Evolutionary conservation across 371 early-diverging fungal genomes (phyloP), one percentile per base, ranked within the genome.

Genomic region (Circinella umbellata): DNA sequence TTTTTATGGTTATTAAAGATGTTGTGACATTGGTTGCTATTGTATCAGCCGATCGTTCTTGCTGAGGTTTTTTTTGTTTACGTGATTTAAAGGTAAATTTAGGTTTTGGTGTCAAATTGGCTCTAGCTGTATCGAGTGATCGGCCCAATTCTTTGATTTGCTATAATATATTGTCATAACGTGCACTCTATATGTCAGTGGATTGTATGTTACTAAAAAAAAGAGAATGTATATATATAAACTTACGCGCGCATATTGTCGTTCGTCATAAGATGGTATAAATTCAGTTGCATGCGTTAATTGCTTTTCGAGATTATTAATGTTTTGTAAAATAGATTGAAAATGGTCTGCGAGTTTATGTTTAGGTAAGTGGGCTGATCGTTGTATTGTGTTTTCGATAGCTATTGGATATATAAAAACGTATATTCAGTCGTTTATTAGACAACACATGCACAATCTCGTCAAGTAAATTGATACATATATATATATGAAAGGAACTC

Each of bases 41-140:
- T 27, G 76, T 49, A 4, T 63, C 69, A 4, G 61, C 60, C 8
- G 42, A 18, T n/a, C 11, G 48, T 38, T 7, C 20, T 48, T 36
- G 69, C 27, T 14, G 72, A n/a, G 77, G 36, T 0, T 51, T 53
- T 35, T 67, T 57, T 10, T 69, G 66, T 38, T 79, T 84, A 37
- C 86, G 82, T 14, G 86, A 85, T 68, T 87, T 88, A 78, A 90
- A 90, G 0, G 90, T 80, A 47, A 90, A 90, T 68, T 89, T 90
- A 51, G 83, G 78, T 69, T 86, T 87, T 0, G 90, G 89, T 37
- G 80, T 78, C 36, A 89, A 68, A 36, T 74, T 68, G 42, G 72
- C 60, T 47, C 82, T 74, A 8, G 73, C 66, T 51, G 62, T 48
- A 38, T 73, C 78, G 11, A 88, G 69, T 15, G 53, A 71, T 18